Base-by-base conservation (phyloP, 1,284 basidiomycete genomes). In the Naganishia cerealis region DNA sequence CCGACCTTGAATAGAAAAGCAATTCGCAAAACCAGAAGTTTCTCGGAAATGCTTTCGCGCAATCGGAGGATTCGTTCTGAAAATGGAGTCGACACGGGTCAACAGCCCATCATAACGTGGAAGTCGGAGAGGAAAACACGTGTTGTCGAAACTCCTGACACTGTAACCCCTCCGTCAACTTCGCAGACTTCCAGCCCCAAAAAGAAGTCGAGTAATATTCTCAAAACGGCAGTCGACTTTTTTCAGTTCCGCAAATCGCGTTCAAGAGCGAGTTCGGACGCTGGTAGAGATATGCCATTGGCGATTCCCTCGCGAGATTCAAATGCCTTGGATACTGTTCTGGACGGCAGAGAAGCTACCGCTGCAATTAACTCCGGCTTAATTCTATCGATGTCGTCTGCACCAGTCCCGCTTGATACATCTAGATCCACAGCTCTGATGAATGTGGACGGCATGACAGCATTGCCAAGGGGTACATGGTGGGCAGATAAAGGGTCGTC, bases 11-110 rank as follows among this genome's bases (percentile, higher is more conserved):
- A 38, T 21, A 40, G 18, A n/a, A 63, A 63, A 38, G 53, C 36
- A 21, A 63, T 63, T n/a, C 61, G 61, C 15, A 63, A 63, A 24
- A 63, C 61, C 4, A 63, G 61, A 40, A 63, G 61, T 29, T 53
- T 63, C 21, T 63, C 61, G n/a, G 61, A 63, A 13, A 38, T 63
- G 26, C 36, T 63, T 15, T 53, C 61, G 15, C 61, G 61, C 16
- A 63, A 43, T 42, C 50, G 61, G 16, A 63, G 53, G 39, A 10
- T 21, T 16, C 61, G 50, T 10, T 16, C 24, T 18, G 61, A 53
- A 2, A 21, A 48, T 12, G 48, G 54, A 21, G n/a, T 24, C 16
- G 10, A 16, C 12, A 4, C 48, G 0, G 18, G n/a, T n/a, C 48
- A 38, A 9, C 38, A 18, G n/a, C 61, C 61, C 4, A 26, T 54